A percentile compares a stretch with the other conserved stretches of the same genome.
phyloP scores from a whole-genome alignment of 495 filamentous ascomycete genomes.

The Penicillium cataractarum region DNA sequence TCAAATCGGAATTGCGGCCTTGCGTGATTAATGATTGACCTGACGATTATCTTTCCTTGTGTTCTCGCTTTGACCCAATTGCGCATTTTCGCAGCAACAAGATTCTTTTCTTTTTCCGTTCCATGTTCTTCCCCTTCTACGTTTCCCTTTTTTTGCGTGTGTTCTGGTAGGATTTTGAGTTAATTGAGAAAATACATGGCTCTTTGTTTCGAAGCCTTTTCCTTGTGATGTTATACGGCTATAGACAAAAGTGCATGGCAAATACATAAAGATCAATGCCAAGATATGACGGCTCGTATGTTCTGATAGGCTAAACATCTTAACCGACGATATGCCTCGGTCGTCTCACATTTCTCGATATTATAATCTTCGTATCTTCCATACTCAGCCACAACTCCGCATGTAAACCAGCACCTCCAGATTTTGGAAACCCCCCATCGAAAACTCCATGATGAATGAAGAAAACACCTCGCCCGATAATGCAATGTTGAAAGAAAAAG shows the following conservation, averaged over 20 bases:
- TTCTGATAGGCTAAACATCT: neutral
- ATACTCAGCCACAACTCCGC: slow-evolving; percentile 3
- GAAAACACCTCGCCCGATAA: slow-evolving; percentile 8
- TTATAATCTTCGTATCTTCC: slow-evolving; percentile 3
- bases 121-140: neutral
- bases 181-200: slow-evolving; percentile 28
- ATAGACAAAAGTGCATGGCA: slow-evolving; percentile 3
- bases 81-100: slow-evolving; percentile 18
- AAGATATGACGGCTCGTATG: neutral
- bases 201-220: neutral
- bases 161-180: slow-evolving; percentile 22
- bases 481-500: slow-evolving; percentile 35
- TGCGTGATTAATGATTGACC: slow-evolving; percentile 16
- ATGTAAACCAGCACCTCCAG: neutral
- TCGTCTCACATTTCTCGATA: slow-evolving; percentile 6
- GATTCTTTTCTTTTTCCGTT: slow-evolving; percentile 4
- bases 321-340: slow-evolving; percentile 3
- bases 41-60: neutral
- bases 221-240: neutral
- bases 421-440: neutral
- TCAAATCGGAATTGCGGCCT: slow-evolving; percentile 17
- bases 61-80: neutral
- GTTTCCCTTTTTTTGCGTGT: slow-evolving; percentile 14
- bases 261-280: slow-evolving; percentile 2
- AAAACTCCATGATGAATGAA: slow-evolving; percentile 38